Conservation (phyloP, 164 flowering plant species). For the Stephania cephalantha region DNA sequence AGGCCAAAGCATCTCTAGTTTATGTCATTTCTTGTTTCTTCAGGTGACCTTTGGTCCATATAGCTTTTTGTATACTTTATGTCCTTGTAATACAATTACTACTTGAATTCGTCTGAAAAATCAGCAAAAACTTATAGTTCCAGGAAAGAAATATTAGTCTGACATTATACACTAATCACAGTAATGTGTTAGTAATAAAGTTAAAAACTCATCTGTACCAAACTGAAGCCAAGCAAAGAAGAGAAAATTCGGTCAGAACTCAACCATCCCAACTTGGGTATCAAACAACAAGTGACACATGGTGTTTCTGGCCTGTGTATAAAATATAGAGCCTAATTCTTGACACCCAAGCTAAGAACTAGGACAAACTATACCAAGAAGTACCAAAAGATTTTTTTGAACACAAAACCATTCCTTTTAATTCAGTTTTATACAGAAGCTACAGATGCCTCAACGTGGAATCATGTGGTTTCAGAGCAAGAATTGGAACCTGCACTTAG, state of each 20-base stretch:
- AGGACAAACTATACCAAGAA: background rate
- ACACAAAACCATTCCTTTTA: background rate
- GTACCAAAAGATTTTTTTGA: background rate
- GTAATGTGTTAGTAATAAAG: background rate
- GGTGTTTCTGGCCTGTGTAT: background rate
- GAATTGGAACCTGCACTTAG: background rate
- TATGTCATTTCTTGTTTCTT: too few relatives aligned
- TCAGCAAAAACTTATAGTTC: background rate
- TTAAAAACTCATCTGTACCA: background rate
- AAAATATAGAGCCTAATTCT: background rate
- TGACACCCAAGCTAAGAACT: background rate
- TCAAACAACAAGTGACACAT: background rate
- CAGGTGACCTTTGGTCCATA: too few relatives aligned
- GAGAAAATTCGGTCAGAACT: background rate
- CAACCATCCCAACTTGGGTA: background rate
- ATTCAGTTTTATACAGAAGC: background rate
- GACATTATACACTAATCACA: background rate
- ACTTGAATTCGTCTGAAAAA: too few relatives aligned
- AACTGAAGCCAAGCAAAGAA: background rate
- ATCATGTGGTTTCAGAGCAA: background rate
- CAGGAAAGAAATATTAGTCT: background rate
- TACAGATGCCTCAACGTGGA: background rate
- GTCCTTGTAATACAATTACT: too few relatives aligned
- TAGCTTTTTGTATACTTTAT: too few relatives aligned
- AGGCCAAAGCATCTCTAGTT: background rate